Percentiles rank a stretch among this genome's conserved stretches.
phyloP scores from a whole-genome alignment of 1,284 basidiomycete species.

The Polyporus tsugae region DNA sequence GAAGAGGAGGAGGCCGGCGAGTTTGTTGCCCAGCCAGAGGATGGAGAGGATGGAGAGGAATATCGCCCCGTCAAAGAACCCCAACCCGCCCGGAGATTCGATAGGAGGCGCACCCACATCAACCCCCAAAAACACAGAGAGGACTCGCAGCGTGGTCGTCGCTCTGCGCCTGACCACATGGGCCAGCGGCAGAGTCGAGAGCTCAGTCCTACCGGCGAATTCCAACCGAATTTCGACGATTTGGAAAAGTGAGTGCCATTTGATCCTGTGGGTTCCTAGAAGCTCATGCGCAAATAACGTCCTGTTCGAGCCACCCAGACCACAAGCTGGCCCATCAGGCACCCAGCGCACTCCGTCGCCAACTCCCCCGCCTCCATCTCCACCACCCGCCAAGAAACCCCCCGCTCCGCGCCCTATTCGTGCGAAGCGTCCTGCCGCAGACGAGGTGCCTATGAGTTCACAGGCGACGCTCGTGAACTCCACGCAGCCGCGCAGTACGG shows the following conservation, averaged over 20 bases:
- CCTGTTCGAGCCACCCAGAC: slow-evolving; percentile 15
- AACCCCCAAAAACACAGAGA: not conserved
- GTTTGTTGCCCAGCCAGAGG: not conserved
- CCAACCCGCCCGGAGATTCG: not conserved
- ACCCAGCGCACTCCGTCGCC: slow-evolving; percentile 24
- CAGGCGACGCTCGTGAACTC: slow-evolving; percentile 35
- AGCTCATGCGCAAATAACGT: not conserved
- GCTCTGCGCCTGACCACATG: not conserved
- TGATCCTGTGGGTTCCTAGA: no score
- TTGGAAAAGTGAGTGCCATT: slow-evolving; percentile 2
- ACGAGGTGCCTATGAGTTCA: slow-evolving; percentile 32
- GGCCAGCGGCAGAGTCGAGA: not conserved
- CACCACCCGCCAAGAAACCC: slow-evolving; percentile 6
- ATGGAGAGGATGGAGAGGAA: not conserved
- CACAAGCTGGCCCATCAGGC: slow-evolving; percentile 31
- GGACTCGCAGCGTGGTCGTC: not conserved
- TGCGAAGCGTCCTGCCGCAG: not conserved
- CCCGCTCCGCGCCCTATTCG: not conserved
- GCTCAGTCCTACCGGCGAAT: slow-evolving; percentile 1
- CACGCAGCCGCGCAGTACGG: not conserved
- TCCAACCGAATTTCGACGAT: not conserved
- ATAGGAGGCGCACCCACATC: slow-evolving; percentile 3
- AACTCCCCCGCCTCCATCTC: no score
- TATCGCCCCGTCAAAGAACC: not conserved
- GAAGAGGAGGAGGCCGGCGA: slow-evolving; percentile 12